phyloP scores from a whole-genome alignment of 1,284 basidiomycete genomes.

The Neonothopanus nambi region DNA sequence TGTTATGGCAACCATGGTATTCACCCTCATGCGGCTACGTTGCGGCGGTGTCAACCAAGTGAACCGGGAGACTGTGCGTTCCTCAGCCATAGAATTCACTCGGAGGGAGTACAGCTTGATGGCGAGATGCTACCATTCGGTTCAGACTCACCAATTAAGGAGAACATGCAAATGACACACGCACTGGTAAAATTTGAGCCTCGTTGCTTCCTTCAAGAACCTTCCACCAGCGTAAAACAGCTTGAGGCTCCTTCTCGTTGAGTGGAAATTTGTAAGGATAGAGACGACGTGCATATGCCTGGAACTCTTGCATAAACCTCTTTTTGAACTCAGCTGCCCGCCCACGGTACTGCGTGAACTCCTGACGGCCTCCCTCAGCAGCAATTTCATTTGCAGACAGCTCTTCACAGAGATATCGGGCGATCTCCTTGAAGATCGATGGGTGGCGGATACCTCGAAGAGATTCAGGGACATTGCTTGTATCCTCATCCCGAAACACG shows the following conservation, averaged over 20 bases:
- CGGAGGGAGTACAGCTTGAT: slow-evolving; percentile 30
- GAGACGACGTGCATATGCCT: slow-evolving; percentile 21
- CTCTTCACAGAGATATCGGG: slow-evolving; percentile 16
- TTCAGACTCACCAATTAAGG: background rate
- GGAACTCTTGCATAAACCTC: slow-evolving; percentile 17
- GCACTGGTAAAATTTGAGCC: slow-evolving; percentile 21
- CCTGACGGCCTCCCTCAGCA: slow-evolving; percentile 16
- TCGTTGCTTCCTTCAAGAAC: background rate
- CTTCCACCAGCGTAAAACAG: slow-evolving; percentile 10
- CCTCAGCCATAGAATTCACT: slow-evolving; percentile 35
- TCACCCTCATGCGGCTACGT: slow-evolving; percentile 4
- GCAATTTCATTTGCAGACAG: slow-evolving; percentile 19
- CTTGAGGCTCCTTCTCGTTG: slow-evolving; percentile 4
- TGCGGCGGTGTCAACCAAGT: slow-evolving; percentile 31
- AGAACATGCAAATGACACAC: slow-evolving; percentile 3
- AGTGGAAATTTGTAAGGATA: slow-evolving; percentile 24
- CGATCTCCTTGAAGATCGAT: slow-evolving; percentile 19
- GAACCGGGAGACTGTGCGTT: slow-evolving; percentile 31
- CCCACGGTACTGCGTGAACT: slow-evolving; percentile 21
- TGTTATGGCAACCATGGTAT: slow-evolving; percentile 1
- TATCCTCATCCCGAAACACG: background rate
- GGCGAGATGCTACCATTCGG: slow-evolving; percentile 22
- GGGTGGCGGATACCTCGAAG: slow-evolving; percentile 17
- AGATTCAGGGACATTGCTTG: background rate
- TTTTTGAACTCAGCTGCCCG: slow-evolving; percentile 18